phyloP scores from a whole-genome alignment of 768 basidiomycete species.

The Coprinellus micaceus region DNA sequence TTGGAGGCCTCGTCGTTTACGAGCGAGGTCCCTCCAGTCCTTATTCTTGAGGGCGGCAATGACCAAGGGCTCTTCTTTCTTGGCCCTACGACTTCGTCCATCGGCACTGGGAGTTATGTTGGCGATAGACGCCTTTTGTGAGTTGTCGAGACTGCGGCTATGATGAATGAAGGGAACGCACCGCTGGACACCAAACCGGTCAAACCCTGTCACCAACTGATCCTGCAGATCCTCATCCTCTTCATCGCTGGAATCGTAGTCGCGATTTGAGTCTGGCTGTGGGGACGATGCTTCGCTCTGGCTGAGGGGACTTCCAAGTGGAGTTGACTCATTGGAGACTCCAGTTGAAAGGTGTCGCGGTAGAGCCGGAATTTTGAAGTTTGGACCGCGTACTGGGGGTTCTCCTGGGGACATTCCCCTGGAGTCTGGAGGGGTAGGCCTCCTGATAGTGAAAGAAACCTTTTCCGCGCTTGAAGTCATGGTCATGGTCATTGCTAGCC shows the following conservation, averaged over 20 bases:
- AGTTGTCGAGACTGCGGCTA: constrained; percentile 60
- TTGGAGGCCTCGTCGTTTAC: constrained; percentile 52
- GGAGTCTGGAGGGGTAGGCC: constrained; percentile 63
- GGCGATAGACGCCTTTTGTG: constrained; percentile 50
- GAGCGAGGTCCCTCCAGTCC: constrained; percentile 84
- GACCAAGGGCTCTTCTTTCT: constrained; percentile 63
- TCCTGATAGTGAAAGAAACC: constrained; percentile 82
- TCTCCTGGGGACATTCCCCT: constrained; percentile 55
- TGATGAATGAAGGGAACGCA: constrained; percentile 48
- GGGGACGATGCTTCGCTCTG: constrained; percentile 32
- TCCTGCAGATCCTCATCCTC: constrained; percentile 51
- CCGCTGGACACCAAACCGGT: constrained; percentile 77
- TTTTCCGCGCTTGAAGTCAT: constrained; percentile 26
- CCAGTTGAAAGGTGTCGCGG: constrained; percentile 47
- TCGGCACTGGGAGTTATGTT: constrained; percentile 34
- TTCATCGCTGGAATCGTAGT: constrained; percentile 56
- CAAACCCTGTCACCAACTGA: constrained; percentile 69
- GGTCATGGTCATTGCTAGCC: not conserved
- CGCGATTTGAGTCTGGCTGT: constrained; percentile 23
- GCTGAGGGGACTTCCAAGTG: constrained; percentile 52
- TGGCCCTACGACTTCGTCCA: constrained; percentile 39
- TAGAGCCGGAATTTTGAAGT: constrained; percentile 58
- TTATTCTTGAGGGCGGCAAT: constrained; percentile 84
- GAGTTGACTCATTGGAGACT: constrained; percentile 33
- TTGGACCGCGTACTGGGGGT: constrained; percentile 49